A percentile compares a stretch with the other conserved stretches of the same genome.
Evolutionary conservation across 176 grass and related monocot genomes (phyloP).

Genomic region (Poa pratensis): DNA sequence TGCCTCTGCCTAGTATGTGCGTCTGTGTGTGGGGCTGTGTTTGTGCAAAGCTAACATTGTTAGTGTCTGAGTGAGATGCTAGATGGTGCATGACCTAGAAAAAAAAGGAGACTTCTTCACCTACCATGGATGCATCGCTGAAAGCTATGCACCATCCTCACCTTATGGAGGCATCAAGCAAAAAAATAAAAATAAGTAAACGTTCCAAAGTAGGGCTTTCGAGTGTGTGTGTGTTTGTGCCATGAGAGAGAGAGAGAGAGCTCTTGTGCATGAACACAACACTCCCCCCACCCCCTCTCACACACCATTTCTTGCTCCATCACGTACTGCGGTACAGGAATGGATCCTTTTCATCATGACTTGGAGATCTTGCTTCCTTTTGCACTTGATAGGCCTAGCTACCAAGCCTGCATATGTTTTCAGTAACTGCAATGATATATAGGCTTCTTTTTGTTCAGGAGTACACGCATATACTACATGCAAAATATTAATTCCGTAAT

Average conservation of each 20-base stretch:
- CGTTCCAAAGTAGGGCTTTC: constrained; percentile 59
- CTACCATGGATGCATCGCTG: constrained; percentile 79
- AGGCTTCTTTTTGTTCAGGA: constrained; percentile 54
- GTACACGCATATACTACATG: constrained; percentile 21
- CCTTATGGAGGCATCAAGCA: constrained; percentile 50
- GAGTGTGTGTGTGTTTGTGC: constrained; percentile 39
- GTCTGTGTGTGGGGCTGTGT: not conserved
- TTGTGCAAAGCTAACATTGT: constrained; percentile 49
- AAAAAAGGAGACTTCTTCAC: constrained; percentile 56
- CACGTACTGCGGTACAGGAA: constrained; percentile 48
- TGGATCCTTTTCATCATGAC: constrained; percentile 88
- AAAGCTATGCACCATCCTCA: constrained; percentile 80
- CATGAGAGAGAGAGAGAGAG: constrained; percentile 6
- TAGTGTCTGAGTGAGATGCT: constrained; percentile 45
- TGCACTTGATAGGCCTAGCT: constrained; percentile 71
- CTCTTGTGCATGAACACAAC: constrained; percentile 11
- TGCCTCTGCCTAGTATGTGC: not conserved
- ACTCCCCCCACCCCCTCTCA: not conserved
- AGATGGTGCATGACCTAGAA: constrained; percentile 54
- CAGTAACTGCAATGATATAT: constrained; percentile 62
- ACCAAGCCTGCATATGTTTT: constrained; percentile 68
- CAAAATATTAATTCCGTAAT: constrained; percentile 1
- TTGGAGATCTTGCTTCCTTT: constrained; percentile 67
- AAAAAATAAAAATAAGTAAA: no score
- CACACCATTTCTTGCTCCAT: constrained; percentile 59